Percentiles rank a stretch among this genome's conserved stretches.
These are phyloP conservation scores for Calonectria pseudoreteaudii DNA, from an alignment of 2,329 filamentous ascomycete species.

Conservation along the genomic window DNA sequence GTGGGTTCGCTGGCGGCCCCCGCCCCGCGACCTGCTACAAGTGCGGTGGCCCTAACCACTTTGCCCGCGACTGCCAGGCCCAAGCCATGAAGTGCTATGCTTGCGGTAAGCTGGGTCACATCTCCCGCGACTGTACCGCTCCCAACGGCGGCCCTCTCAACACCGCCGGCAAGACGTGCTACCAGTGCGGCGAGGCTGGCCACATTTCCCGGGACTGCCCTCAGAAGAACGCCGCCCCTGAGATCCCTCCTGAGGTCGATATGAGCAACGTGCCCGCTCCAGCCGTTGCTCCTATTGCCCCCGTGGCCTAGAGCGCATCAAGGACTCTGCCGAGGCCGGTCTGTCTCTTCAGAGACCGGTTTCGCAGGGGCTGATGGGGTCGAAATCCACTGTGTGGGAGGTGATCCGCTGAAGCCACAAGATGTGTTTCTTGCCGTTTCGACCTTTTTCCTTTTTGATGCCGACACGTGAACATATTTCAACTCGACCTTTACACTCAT, in stretches of 20 bases:
- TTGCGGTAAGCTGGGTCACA: constrained; percentile 94
- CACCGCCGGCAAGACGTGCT: constrained; percentile 98
- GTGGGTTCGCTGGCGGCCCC: constrained; percentile 78
- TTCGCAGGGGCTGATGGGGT: constrained; percentile 27
- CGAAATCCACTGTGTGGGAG: constrained; percentile 13
- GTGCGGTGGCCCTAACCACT: constrained; percentile 93
- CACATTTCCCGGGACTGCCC: constrained; percentile 98
- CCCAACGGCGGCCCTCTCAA: constrained; percentile 96
- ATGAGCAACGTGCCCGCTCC: constrained; percentile 55
- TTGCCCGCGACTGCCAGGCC: constrained; percentile 97
- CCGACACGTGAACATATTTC: constrained; percentile 45
- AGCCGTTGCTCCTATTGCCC: constrained; percentile 59
- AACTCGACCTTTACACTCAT: constrained; percentile 34
- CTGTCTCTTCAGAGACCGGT: constrained; percentile 11
- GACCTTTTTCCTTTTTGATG: constrained; percentile 41
- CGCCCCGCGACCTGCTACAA: constrained; percentile 80
- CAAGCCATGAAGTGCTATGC: constrained; percentile 99
- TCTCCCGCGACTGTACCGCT: constrained; percentile 93
- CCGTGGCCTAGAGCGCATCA: constrained; percentile 49
- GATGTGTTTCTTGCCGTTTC: constrained; percentile 37
- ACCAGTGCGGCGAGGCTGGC: constrained; percentile 94
- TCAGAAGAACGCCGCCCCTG: constrained; percentile 70
- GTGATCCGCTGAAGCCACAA: constrained; percentile 23
- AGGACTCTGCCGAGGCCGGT: constrained; percentile 28
- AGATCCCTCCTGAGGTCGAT: constrained; percentile 59